These are phyloP conservation scores for Schizosaccharomyces cryophilus DNA, from an alignment of 805 yeast species.

Conservation along the genomic window DNA sequence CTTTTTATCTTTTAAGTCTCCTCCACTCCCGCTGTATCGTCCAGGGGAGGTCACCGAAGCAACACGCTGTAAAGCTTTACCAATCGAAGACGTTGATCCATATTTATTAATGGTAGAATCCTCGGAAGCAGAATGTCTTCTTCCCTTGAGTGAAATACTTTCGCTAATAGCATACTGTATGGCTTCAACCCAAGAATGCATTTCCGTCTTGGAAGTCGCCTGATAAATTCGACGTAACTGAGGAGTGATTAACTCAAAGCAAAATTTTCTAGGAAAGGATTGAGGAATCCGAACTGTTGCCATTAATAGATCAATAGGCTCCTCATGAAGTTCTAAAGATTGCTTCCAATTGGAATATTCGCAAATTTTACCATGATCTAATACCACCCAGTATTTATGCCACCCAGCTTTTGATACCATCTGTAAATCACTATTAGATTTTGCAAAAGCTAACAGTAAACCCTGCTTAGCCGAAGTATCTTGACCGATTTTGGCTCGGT, in stretches of 20 bases:
- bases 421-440: conserved; percentile 17
- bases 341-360: conserved; percentile 66
- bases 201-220: conserved; percentile 42
- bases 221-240: conserved; percentile 49
- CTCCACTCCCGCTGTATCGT: background rate
- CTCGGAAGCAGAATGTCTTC: conserved; percentile 4
- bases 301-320: conserved; percentile 44
- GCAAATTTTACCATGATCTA: conserved; percentile 38
- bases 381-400: conserved; percentile 76
- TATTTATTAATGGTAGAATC: background rate
- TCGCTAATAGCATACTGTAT: conserved; percentile 27
- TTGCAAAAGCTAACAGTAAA: conserved; percentile 20
- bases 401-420: conserved; percentile 23
- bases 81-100: background rate
- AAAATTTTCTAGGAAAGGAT: conserved; percentile 21
- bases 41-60: background rate
- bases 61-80: background rate
- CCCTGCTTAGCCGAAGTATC: conserved; percentile 16
- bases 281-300: conserved; percentile 31
- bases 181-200: conserved; percentile 44
- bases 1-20: background rate
- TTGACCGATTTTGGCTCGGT: background rate
- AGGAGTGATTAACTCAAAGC: conserved; percentile 58
- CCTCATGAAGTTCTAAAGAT: conserved; percentile 33
- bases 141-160: background rate